phyloP scores from a whole-genome alignment of 164 flowering plant species.

The Liriodendron chinense region DNA sequence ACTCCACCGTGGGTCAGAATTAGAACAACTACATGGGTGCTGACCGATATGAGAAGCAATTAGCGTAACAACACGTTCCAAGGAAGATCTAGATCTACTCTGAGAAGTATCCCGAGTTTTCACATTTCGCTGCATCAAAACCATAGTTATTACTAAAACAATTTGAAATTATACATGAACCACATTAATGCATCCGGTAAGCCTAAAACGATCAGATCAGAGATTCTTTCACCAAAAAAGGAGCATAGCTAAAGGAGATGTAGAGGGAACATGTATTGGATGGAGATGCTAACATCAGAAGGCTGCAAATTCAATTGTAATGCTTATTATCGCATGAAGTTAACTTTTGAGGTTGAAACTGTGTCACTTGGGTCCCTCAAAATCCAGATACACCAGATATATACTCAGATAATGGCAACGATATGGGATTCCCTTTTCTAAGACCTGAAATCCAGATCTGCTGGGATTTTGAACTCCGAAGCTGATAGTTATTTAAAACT shows the following conservation, averaged over 20 bases:
- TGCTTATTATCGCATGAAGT: background rate
- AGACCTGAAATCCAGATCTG: no score
- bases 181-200: background rate
- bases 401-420: no score
- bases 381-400: no score
- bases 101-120: constrained; percentile 21
- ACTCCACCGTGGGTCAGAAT: constrained; percentile 53
- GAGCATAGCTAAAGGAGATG: background rate
- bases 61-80: constrained; percentile 57
- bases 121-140: constrained; percentile 39
- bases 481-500: no score
- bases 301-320: no score
- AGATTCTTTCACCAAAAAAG: background rate
- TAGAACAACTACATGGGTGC: constrained; percentile 51
- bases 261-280: background rate
- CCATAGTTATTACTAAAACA: constrained; percentile 10
- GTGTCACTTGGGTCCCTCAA: background rate
- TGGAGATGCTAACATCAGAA: background rate
- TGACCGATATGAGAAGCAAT: constrained; percentile 62
- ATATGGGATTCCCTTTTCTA: no score
- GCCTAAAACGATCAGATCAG: background rate
- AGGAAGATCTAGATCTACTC: constrained; percentile 45
- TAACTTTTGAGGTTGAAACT: background rate
- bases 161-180: background rate
- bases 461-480: no score